Evolutionary conservation across 441 rosid genomes (phyloP).

Genomic region (Gossypium lobatum): DNA sequence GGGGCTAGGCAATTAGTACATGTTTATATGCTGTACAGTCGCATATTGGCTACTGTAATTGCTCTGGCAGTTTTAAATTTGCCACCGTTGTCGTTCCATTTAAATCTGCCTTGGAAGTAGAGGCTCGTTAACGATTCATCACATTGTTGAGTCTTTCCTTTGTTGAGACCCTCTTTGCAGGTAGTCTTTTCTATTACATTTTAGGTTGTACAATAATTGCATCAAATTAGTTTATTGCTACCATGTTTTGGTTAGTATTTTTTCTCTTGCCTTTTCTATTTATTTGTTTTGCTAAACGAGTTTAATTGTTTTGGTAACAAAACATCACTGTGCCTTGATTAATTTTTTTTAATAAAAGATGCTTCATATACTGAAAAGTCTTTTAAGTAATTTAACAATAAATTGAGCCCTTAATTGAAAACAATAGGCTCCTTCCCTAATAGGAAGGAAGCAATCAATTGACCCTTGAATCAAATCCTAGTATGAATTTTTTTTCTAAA

Average conservation of each 20-base stretch:
- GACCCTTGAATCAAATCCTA: too few relatives aligned
- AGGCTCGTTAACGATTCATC: not conserved
- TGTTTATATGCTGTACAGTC: slow-evolving; percentile 51
- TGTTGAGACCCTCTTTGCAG: not conserved
- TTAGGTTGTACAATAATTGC: not conserved
- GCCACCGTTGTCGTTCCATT: slow-evolving; percentile 23
- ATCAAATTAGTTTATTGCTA: not conserved
- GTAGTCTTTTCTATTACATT: not conserved
- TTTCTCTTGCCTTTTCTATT: not conserved
- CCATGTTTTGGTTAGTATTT: not conserved
- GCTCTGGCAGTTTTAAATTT: slow-evolving; percentile 39
- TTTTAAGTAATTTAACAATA: too few relatives aligned
- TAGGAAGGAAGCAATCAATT: too few relatives aligned
- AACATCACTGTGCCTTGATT: not conserved
- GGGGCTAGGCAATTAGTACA: slow-evolving; percentile 22
- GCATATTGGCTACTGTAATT: slow-evolving; percentile 31
- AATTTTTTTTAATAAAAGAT: not conserved
- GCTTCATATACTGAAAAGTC: too few relatives aligned
- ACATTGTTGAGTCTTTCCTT: not conserved
- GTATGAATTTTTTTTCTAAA: too few relatives aligned
- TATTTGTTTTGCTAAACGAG: not conserved
- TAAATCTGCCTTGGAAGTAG: not conserved
- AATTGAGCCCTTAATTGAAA: too few relatives aligned
- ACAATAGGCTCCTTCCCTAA: too few relatives aligned
- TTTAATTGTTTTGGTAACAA: not conserved